A percentile compares a stretch with the other conserved stretches of the same genome.
Conservation (phyloP, 139 green algal species). For the Pleodorina starrii region DNA sequence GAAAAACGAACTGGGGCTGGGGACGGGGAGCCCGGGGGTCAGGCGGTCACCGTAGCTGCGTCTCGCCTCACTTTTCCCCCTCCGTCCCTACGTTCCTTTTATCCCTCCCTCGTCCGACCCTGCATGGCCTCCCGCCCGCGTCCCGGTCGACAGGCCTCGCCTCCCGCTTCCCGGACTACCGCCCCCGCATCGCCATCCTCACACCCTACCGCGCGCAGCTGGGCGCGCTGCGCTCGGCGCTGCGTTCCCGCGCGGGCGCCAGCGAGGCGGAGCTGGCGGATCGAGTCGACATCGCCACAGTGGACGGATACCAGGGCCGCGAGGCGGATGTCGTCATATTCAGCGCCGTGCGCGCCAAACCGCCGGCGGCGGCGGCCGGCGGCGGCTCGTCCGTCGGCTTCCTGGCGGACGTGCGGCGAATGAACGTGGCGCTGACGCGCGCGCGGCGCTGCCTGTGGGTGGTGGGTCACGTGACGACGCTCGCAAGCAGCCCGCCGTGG, state of each 20-base stretch:
- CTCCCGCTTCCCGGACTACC: constrained; percentile 30
- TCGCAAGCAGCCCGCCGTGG: constrained; percentile 64
- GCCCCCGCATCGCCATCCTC: constrained; percentile 67
- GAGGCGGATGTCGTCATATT: constrained; percentile 84
- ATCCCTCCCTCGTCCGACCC: too few species aligned
- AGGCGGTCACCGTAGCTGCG: too few species aligned
- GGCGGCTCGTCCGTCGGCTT: constrained; percentile 66
- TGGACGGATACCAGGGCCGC: constrained; percentile 81
- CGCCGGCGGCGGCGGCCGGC: not conserved
- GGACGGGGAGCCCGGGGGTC: too few species aligned
- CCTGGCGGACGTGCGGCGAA: constrained; percentile 78
- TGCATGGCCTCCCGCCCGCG: too few species aligned
- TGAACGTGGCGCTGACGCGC: constrained; percentile 85
- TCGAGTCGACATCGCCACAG: constrained; percentile 67
- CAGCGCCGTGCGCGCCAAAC: constrained; percentile 70
- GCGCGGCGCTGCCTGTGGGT: constrained; percentile 76
- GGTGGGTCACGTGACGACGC: constrained; percentile 70
- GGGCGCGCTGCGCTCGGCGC: constrained; percentile 45
- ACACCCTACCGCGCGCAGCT: constrained; percentile 78
- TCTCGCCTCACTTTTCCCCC: too few species aligned
- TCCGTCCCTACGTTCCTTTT: too few species aligned
- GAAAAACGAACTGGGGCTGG: too few species aligned
- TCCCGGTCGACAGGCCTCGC: constrained; percentile 10
- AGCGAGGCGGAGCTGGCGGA: not conserved
- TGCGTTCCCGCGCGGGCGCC: constrained; percentile 1